Base-by-base conservation (phyloP, 371 early-diverging fungal genomes). In the Zopfochytrium polystomum region DNA sequence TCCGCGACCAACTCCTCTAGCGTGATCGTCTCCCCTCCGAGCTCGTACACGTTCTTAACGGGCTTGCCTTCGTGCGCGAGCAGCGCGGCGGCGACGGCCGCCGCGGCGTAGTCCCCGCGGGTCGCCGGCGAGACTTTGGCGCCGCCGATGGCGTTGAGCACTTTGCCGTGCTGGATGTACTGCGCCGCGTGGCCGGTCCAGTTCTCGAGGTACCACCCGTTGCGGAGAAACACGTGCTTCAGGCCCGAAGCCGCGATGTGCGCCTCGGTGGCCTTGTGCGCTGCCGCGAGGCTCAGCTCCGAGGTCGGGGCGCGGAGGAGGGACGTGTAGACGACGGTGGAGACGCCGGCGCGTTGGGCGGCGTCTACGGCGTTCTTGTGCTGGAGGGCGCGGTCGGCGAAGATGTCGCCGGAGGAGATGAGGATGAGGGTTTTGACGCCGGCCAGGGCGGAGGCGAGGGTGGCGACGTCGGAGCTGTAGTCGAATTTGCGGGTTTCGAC, bases 111-210 rank as follows among this genome's bases (percentile, higher is more conserved):
- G 27, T 55, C 56, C 43, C 13, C 33, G 9, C 56, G 49, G 7
- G 56, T 55, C n/a, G 56, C 56, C 11, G 49, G 56, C 13, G 56
- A 48, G 44, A 55, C 49, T 48, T 52, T 15, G 6, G 56, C 56
- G 27, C 33, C 49, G 20, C 44, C 13, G 23, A 46, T 52, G 6
- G 56, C 38, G 25, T 46, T 46, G 25, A 55, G 49, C 6, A 55
- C 25, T 13, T 15, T 33, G 25, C 56, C 49, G 56, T 55, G 43
- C 13, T 46, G 38, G 18, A 55, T 15, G 25, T 18, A 55, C 23
- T 49, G 50, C 20, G 7, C 9, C 13, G 20, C 13, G 6, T n/a
- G 6, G 9, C 9, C 15, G 20, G 52, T n/a, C n/a, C n/a, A n/a
- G n/a, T n/a, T n/a, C n/a, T n/a, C n/a, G n/a, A n/a, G n/a, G n/a